phyloP scores from a whole-genome alignment of 805 yeast genomes.

The Suhomyces vadensis region DNA sequence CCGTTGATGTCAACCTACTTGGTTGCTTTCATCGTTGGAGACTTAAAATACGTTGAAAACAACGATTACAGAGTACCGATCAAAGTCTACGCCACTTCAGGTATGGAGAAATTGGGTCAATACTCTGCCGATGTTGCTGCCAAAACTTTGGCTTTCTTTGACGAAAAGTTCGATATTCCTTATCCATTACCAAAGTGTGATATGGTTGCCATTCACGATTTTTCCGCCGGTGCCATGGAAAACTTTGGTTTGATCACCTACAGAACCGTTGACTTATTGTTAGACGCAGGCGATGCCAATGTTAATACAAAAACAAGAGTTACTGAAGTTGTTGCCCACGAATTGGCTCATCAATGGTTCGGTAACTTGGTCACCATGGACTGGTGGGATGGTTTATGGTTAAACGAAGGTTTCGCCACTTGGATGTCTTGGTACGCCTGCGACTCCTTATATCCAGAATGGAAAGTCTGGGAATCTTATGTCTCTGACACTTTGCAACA shows the following conservation, averaged over 20 bases:
- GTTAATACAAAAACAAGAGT: constrained; percentile 68
- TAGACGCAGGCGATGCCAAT: constrained; percentile 70
- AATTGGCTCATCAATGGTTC: constrained; percentile 90
- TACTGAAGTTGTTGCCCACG: constrained; percentile 85
- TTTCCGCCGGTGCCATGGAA: constrained; percentile 89
- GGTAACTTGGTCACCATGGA: constrained; percentile 90
- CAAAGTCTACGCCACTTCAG: constrained; percentile 79
- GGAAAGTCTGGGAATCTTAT: constrained; percentile 86
- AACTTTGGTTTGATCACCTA: constrained; percentile 81
- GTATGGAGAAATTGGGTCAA: constrained; percentile 67
- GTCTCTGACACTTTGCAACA: constrained; percentile 75
- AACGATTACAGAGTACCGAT: constrained; percentile 70
- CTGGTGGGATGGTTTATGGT: constrained; percentile 90
- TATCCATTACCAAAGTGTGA: constrained; percentile 82
- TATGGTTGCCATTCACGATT: constrained; percentile 80
- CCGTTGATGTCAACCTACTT: constrained; percentile 84
- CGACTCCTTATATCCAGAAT: constrained; percentile 73
- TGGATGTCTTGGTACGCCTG: constrained; percentile 90
- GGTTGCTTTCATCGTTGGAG: constrained; percentile 82
- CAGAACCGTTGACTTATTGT: constrained; percentile 71
- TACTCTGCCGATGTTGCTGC: constrained; percentile 76
- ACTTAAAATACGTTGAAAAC: constrained; percentile 70
- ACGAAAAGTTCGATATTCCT: constrained; percentile 68
- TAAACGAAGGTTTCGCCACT: constrained; percentile 87
- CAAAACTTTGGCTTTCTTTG: constrained; percentile 72